Percentiles rank a stretch among this genome's conserved stretches.
Evolutionary conservation across 192 early-diverging fungal genomes (phyloP).

Genomic region (Neocallimastix lanati): DNA sequence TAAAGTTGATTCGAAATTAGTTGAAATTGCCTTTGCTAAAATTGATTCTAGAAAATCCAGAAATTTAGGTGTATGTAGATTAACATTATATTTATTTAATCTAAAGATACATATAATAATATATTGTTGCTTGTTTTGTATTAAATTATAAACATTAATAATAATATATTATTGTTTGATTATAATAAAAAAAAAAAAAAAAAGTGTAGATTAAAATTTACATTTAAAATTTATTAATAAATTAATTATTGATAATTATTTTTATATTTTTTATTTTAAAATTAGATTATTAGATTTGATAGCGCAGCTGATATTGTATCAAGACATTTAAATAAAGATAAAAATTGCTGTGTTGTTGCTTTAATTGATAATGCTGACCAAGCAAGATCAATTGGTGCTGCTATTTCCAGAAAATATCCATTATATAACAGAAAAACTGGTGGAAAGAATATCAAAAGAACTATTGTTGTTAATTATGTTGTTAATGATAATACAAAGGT

Average conservation of each 20-base stretch:
- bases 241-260: too few relatives aligned
- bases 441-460: background rate
- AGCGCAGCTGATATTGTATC: background rate
- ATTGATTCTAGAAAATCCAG: background rate
- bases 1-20: background rate
- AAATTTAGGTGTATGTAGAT: background rate
- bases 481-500: background rate
- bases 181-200: too few relatives aligned
- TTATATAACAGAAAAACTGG: conserved; percentile 10
- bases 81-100: too few relatives aligned
- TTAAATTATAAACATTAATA: too few relatives aligned
- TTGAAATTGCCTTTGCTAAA: background rate
- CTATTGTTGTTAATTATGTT: background rate
- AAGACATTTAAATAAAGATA: background rate
- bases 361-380: background rate
- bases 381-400: background rate
- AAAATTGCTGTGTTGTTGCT: background rate
- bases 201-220: too few relatives aligned
- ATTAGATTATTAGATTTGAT: background rate
- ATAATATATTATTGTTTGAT: too few relatives aligned
- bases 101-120: too few relatives aligned
- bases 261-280: too few relatives aligned
- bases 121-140: too few relatives aligned
- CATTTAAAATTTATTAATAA: too few relatives aligned
- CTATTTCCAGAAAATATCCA: conserved; percentile 15